Base-by-base conservation (phyloP, 1,284 basidiomycete species). In the Fomitopsis betulina region DNA sequence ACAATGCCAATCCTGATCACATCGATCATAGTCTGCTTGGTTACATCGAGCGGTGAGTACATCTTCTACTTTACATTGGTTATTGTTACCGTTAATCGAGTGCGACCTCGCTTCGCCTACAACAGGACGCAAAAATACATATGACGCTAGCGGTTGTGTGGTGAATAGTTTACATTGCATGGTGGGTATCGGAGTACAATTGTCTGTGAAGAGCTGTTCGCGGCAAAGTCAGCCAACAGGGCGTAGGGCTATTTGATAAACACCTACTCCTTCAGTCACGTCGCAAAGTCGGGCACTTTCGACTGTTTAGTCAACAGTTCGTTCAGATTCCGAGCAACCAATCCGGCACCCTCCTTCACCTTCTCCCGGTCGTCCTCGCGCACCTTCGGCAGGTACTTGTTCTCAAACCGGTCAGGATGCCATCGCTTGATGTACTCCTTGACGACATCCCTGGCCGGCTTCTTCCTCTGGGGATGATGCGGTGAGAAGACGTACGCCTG, bases 401-500 rank as follows among this genome's bases (percentile, higher is more conserved):
- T 74, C 64, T 76, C 74, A 60, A 79, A 79, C 21, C 74, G 71
- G 58, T 78, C 76, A 9, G 74, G 75, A 62, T 77, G 75, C 75
- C 75, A 77, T 60, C 76, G 70, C 65, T 79, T 77, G 63, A 87
- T 74, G 58, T 79, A 79, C 59, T 85, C 83, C 72, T 80, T 83
- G 63, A 86, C 76, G 12, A 84, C 79, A 59, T 86, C 84, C 71
- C 85, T 86, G 40, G 73, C 66, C 35, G 72, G 71, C 68, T 80
- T 81, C 37, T 70, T 60, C 60, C 74, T 75, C 53, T 84, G 66
- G 2, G 82, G 79, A 58, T 79, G 77, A 60, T 82, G 70, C 13
- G 80, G 74, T 23, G 82, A 83, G 54, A 82, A 72, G 58, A 90
- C 75, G 62, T 89, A 90, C 39, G 80, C 79, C 33, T 76, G 74